Base-by-base conservation (phyloP, 306 rosid species). In the Chamaecrista fasciculata region DNA sequence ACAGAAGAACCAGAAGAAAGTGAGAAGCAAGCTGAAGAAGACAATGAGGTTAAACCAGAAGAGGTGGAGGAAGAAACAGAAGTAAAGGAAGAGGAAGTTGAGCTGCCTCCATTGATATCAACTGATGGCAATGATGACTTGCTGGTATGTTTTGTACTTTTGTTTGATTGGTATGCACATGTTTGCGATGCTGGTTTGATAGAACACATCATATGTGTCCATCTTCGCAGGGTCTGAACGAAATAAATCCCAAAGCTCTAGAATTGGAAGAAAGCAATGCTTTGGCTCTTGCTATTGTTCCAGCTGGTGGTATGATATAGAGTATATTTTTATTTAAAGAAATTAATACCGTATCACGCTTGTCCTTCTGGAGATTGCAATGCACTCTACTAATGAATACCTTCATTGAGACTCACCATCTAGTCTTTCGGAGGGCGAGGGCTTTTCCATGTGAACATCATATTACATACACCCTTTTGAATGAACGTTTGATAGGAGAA, bases 231-330 rank as follows among this genome's bases (percentile, higher is more conserved):
- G 99, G 97, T 69, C 77, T 94, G 18, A 62, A 46, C 63, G 96
- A 88, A 84, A 63, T 85, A 74, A 87, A 89, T 70, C 91, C 95
- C 4, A 88, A 39, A 81, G 87, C 83, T 52, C 75, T 72, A 69
- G 90, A 91, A 71, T 42, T 91, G 48, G 97, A 91, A 62, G 89
- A 89, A 58, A 84, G 60, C 75, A 94, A 94, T 77, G 97, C 99
- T 76, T 31, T 91, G 81, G 99, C 99, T 18, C 99, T 94, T 34
- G 96, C 99, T 20, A 91, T 94, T 58, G 58, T 84, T 79, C 87
- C 89, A 72, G 78, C 83, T 24, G 96, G 89, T 82, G 97, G 99
- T 94, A 78, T 28, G 91, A 56, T 42, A 16, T 48, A 15, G 7
- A 55, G 48, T 67, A 58, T n/a, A 19, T 23, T 67, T 18, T 42